Percentiles rank a stretch among this genome's conserved stretches.
Conservation (phyloP, 75 land plant species). For the Chamaecyparis obtusa region DNA sequence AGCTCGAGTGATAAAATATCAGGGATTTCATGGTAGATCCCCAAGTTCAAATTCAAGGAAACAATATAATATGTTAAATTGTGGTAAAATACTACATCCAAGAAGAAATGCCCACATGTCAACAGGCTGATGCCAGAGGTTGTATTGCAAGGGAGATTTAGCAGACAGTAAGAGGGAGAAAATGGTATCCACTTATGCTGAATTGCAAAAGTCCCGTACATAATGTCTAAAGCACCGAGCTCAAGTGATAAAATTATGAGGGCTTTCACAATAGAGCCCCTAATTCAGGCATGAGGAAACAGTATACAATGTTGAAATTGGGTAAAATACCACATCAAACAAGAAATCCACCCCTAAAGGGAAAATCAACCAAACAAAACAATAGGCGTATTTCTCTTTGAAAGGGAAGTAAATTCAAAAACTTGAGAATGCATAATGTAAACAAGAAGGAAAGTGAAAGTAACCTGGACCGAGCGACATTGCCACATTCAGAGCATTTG, state of each 20-base stretch:
- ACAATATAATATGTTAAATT: neutral
- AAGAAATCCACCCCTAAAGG: neutral
- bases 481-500: slow-evolving; percentile 83
- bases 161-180: too few species aligned
- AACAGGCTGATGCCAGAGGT: too few species aligned
- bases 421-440: neutral
- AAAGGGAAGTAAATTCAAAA: neutral
- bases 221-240: too few species aligned
- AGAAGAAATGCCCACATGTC: neutral
- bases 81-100: neutral
- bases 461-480: slow-evolving; percentile 73
- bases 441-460: neutral
- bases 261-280: neutral
- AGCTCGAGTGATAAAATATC: neutral
- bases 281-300: neutral
- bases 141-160: too few species aligned
- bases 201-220: too few species aligned
- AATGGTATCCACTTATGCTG: too few species aligned
- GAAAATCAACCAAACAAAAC: neutral
- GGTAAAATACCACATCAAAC: neutral
- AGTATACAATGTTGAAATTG: neutral
- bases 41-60: neutral
- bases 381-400: neutral
- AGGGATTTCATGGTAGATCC: neutral
- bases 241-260: neutral